Conservation (phyloP, 768 basidiomycete species). For the Pisolithus microcarpus region DNA sequence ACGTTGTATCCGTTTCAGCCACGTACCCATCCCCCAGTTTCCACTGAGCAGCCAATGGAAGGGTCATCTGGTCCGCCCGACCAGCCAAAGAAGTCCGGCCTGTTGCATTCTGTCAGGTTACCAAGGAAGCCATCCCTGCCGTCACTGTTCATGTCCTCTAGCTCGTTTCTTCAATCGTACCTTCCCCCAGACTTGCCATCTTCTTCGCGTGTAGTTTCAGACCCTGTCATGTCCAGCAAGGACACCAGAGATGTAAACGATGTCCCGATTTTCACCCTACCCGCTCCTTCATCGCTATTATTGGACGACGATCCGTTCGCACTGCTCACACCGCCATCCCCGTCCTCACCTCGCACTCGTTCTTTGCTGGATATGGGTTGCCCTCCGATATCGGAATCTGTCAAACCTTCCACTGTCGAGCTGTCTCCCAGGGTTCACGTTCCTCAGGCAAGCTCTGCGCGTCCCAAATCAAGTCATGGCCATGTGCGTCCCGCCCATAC, state of each 20-base stretch:
- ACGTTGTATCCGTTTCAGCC: neutral
- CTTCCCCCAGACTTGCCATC: constrained; percentile 22
- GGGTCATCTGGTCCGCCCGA: neutral
- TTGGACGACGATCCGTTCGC: constrained; percentile 75
- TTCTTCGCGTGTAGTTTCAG: constrained; percentile 9
- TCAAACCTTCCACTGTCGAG: constrained; percentile 8
- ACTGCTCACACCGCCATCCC: constrained; percentile 35
- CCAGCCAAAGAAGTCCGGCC: constrained; percentile 2
- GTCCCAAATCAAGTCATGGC: constrained; percentile 28
- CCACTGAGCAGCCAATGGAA: constrained; percentile 4
- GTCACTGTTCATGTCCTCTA: constrained; percentile 31
- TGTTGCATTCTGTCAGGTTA: constrained; percentile 26
- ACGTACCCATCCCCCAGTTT: constrained; percentile 1
- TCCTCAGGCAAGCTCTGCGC: constrained; percentile 9
- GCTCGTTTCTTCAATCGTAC: constrained; percentile 39
- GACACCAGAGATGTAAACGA: neutral
- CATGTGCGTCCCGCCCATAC: constrained; percentile 36
- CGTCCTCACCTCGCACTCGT: constrained; percentile 3
- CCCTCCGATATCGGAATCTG: constrained; percentile 6
- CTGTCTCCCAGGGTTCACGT: constrained; percentile 8
- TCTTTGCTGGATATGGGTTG: constrained; percentile 2
- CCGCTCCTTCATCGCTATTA: constrained; percentile 22
- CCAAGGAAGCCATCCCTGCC: constrained; percentile 48
- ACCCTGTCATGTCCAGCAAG: neutral
- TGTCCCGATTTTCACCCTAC: neutral